These are phyloP conservation scores for Solanum chiquidenum DNA, from an alignment of 257 asterid genomes.

Conservation along the genomic window DNA sequence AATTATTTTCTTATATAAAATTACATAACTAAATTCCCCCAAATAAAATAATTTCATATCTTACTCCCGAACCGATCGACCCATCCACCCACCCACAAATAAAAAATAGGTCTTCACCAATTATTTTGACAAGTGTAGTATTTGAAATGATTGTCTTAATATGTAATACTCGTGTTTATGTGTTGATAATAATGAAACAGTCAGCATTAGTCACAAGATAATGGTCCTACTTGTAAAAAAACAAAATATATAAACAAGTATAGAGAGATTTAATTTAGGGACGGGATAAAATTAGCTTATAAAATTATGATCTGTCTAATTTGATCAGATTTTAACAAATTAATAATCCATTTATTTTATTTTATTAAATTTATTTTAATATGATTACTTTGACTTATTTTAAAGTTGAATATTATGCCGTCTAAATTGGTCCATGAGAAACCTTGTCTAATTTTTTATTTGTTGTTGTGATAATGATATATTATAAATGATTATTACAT, in stretches of 20 bases:
- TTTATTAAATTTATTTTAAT: not conserved
- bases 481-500: not conserved
- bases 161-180: conserved; percentile 4
- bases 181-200: not conserved
- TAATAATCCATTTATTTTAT: not conserved
- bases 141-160: conserved; percentile 4
- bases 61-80: not conserved
- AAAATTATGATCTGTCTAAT: not conserved
- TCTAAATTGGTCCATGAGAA: not conserved
- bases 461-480: not conserved
- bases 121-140: not conserved
- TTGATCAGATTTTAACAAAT: not conserved
- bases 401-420: not conserved
- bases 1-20: not conserved
- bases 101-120: not conserved
- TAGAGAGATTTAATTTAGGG: not conserved
- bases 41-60: too few species aligned
- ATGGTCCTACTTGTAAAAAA: not conserved
- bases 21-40: not conserved
- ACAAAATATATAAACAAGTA: not conserved
- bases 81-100: not conserved
- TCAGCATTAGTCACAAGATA: not conserved
- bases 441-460: not conserved
- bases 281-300: not conserved
- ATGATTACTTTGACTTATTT: not conserved